Conservation (phyloP, 1,139 yeast genomes). For the Suhomyces taliae region DNA sequence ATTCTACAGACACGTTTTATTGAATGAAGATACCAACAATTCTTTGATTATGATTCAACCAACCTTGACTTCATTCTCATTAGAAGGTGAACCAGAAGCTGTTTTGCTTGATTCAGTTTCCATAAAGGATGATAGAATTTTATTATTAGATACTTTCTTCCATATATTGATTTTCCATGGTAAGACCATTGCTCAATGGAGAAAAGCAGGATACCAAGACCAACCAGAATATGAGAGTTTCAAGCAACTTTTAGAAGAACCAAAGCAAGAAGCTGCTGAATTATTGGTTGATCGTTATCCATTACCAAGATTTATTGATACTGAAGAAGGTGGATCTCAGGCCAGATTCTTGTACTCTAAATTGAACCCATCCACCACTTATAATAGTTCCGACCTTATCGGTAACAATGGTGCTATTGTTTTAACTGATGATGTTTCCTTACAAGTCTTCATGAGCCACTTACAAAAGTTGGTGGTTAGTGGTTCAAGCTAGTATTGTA, state of each 20-base stretch:
- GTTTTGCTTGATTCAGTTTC: conserved; percentile 94
- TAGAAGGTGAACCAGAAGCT: conserved; percentile 81
- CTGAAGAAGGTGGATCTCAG: conserved; percentile 97
- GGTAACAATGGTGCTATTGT: conserved; percentile 70
- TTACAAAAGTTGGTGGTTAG: conserved; percentile 78
- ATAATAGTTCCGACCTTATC: conserved; percentile 57
- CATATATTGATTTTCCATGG: conserved; percentile 96
- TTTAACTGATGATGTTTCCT: conserved; percentile 90
- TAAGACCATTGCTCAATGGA: conserved; percentile 92
- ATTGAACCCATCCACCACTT: conserved; percentile 89
- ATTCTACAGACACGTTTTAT: conserved; percentile 88
- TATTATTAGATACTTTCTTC: conserved; percentile 92
- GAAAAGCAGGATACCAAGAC: conserved; percentile 92
- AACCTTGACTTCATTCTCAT: conserved; percentile 81
- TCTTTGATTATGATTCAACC: conserved; percentile 98
- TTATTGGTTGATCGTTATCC: conserved; percentile 93
- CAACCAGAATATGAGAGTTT: conserved; percentile 87
- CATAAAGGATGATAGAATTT: conserved; percentile 82
- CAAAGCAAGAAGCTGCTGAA: conserved; percentile 90
- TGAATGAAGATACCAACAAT: conserved; percentile 88
- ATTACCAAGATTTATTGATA: conserved; percentile 91
- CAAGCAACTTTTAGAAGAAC: conserved; percentile 82
- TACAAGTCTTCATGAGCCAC: conserved; percentile 90
- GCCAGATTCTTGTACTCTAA: conserved; percentile 94
- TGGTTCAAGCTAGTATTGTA: conserved; percentile 35